phyloP scores from a whole-genome alignment of 2,329 filamentous ascomycete species.

The Paraphoma sp. region DNA sequence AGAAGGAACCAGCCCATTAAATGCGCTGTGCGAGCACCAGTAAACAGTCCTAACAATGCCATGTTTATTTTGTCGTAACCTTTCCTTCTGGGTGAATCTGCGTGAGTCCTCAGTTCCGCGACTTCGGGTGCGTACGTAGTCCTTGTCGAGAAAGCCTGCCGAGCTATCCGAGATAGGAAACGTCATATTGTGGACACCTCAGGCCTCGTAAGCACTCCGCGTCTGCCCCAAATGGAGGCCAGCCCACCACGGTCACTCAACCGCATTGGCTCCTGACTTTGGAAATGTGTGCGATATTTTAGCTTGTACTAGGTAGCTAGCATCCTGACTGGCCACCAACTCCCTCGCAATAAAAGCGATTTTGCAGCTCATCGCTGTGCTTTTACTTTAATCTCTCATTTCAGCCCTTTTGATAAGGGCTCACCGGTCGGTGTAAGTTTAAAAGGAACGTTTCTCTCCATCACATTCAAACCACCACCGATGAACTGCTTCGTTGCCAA shows the following conservation, averaged over 20 bases:
- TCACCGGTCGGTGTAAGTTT: background rate
- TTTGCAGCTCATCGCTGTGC: too few relatives aligned
- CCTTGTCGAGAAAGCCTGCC: slow-evolving; percentile 8
- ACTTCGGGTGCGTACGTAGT: background rate
- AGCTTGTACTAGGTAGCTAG: too few relatives aligned
- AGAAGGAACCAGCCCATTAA: background rate
- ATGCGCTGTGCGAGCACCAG: background rate
- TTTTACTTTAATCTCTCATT: too few relatives aligned
- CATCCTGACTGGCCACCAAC: too few relatives aligned
- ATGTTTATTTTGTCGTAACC: background rate
- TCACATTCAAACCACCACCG: background rate
- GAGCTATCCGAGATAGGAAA: slow-evolving; percentile 6
- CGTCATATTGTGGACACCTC: background rate
- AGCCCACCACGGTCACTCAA: too few relatives aligned
- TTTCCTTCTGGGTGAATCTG: background rate
- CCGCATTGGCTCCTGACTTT: too few relatives aligned
- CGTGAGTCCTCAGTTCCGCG: background rate
- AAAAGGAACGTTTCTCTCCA: background rate
- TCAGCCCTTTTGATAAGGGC: too few relatives aligned
- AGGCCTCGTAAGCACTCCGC: slow-evolving; percentile 15
- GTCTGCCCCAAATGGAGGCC: too few relatives aligned
- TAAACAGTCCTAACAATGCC: background rate
- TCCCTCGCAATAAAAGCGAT: too few relatives aligned
- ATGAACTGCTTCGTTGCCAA: background rate
- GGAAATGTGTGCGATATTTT: too few relatives aligned